Evolutionary conservation across 2,329 filamentous ascomycete genomes (phyloP).

Genomic region (Ophiocordyceps robertsii): DNA sequence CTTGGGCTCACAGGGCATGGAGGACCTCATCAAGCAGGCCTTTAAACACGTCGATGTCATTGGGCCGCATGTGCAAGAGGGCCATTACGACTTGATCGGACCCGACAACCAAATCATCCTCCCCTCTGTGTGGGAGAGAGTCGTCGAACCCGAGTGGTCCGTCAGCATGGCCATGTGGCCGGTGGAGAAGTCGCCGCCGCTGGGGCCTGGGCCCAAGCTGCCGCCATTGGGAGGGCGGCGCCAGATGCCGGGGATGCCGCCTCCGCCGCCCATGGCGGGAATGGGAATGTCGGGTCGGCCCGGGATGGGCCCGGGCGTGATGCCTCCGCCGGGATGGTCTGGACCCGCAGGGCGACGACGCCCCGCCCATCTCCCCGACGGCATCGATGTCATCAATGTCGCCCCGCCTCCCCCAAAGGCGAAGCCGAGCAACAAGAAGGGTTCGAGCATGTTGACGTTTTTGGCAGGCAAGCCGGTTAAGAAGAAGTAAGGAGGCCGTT

Average conservation of each 20-base stretch:
- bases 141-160: conserved; percentile 56
- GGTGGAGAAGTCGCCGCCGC: conserved; percentile 28
- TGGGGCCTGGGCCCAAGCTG: conserved; percentile 9
- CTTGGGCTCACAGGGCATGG: conserved; percentile 52
- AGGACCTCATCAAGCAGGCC: conserved; percentile 73
- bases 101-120: conserved; percentile 75
- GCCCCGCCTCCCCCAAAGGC: conserved; percentile 4
- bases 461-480: conserved; percentile 8
- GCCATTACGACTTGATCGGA: conserved; percentile 69
- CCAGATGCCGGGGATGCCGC: conserved; percentile 1
- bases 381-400: conserved; percentile 7
- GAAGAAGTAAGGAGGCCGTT: conserved; percentile 8
- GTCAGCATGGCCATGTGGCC: conserved; percentile 48
- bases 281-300: not conserved
- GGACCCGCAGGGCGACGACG: not conserved
- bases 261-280: conserved; percentile 1
- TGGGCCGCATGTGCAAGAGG: conserved; percentile 61
- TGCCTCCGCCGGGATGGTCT: conserved; percentile 7
- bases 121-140: conserved; percentile 64
- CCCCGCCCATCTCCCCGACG: not conserved
- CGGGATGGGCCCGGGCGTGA: not conserved
- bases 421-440: conserved; percentile 7
- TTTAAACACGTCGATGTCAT: conserved; percentile 68
- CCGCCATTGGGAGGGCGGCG: conserved; percentile 7
- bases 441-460: conserved; percentile 7